Evolutionary conservation across 257 asterid genomes (phyloP).

Genomic region (Nicotiana undulata): DNA sequence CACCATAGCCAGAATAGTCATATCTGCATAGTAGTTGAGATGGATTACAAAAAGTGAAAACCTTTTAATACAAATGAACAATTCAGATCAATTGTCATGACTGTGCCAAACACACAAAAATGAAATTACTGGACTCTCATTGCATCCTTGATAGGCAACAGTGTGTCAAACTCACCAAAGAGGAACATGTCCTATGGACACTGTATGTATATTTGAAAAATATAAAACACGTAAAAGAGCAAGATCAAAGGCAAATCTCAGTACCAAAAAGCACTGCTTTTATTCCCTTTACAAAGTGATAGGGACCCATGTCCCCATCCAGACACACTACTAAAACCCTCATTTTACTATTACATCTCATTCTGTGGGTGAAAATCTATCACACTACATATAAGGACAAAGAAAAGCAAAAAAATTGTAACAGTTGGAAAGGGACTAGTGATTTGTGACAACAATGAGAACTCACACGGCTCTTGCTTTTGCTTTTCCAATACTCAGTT

Average conservation of each 20-base stretch:
- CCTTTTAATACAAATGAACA: not conserved
- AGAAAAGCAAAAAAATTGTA: slow-evolving; percentile 13
- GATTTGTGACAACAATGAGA: slow-evolving; percentile 22
- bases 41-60: not conserved
- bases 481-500: slow-evolving; percentile 7
- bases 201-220: not conserved
- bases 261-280: not conserved
- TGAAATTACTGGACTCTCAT: not conserved
- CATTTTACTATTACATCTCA: slow-evolving; percentile 18
- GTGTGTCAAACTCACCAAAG: not conserved
- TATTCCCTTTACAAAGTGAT: not conserved
- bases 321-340: slow-evolving; percentile 17
- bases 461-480: slow-evolving; percentile 6
- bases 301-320: slow-evolving; percentile 42
- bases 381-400: slow-evolving; percentile 33
- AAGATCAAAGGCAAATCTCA: not conserved
- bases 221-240: not conserved
- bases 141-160: not conserved
- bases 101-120: not conserved
- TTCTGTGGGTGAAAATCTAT: slow-evolving; percentile 21
- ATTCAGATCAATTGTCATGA: not conserved
- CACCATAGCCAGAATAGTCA: slow-evolving; percentile 98
- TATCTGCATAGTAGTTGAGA: slow-evolving; percentile 46
- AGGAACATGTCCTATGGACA: not conserved
- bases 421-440: slow-evolving; percentile 33